Evolutionary conservation across 495 filamentous ascomycete genomes (phyloP).

Genomic region (Chlorociboria aeruginascens): DNA sequence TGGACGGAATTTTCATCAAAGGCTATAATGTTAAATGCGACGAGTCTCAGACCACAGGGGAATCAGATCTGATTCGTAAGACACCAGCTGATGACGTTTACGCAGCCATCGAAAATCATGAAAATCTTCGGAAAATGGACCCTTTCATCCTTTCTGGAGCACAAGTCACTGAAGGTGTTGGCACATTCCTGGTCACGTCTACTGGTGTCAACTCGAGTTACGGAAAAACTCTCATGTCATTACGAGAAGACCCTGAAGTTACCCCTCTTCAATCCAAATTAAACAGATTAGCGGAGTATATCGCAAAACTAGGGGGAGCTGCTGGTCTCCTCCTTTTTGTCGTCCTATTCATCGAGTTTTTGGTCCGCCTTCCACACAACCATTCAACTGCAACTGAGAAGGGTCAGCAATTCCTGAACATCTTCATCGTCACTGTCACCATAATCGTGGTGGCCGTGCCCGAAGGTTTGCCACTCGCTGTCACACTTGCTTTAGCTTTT

Average conservation of each 20-base stretch:
- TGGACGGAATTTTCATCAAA: constrained; percentile 65
- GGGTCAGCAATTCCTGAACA: constrained; percentile 77
- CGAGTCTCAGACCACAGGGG: constrained; percentile 74
- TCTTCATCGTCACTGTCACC: constrained; percentile 91
- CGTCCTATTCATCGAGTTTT: constrained; percentile 87
- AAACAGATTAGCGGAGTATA: constrained; percentile 81
- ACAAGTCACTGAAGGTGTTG: constrained; percentile 84
- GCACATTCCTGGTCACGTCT: constrained; percentile 74
- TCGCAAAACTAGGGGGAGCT: constrained; percentile 82
- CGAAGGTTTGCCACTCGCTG: constrained; percentile 84
- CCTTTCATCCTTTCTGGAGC: constrained; percentile 90
- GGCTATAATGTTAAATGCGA: constrained; percentile 68
- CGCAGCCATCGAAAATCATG: constrained; percentile 61
- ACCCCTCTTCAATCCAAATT: constrained; percentile 93
- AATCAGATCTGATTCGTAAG: constrained; percentile 73
- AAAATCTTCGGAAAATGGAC: constrained; percentile 71
- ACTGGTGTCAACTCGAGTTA: constrained; percentile 80
- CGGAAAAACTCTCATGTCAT: constrained; percentile 88
- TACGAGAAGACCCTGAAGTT: constrained; percentile 79
- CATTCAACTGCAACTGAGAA: constrained; percentile 50
- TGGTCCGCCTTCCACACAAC: constrained; percentile 50
- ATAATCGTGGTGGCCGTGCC: constrained; percentile 93
- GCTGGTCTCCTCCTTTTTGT: constrained; percentile 77
- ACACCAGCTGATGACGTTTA: constrained; percentile 65
- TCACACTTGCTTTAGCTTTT: constrained; percentile 87